Conservation (phyloP, 1,284 basidiomycete genomes). For the Blastosporella zonata region DNA sequence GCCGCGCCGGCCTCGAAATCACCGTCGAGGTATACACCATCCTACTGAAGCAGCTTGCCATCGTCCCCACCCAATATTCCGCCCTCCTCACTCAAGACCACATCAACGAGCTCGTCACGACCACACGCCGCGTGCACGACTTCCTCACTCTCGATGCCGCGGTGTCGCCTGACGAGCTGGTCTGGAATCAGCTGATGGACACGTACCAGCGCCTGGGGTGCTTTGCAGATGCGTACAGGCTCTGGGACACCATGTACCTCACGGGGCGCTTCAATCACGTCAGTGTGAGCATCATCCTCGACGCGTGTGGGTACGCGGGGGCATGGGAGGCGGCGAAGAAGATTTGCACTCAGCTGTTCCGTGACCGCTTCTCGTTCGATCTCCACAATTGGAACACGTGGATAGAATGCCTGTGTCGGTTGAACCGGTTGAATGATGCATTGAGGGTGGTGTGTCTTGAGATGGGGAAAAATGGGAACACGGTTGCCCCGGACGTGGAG, state of each 20-base stretch:
- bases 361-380: conserved; percentile 52
- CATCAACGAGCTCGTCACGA: conserved; percentile 37
- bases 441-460: conserved; percentile 60
- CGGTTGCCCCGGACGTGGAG: conserved; percentile 44
- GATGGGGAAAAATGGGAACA: conserved; percentile 51
- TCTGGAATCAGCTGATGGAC: conserved; percentile 91
- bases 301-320: conserved; percentile 72
- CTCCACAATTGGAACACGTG: conserved; percentile 74
- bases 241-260: conserved; percentile 80
- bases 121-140: conserved; percentile 73
- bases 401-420: conserved; percentile 85
- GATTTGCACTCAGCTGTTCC: conserved; percentile 51
- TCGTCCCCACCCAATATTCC: conserved; percentile 36
- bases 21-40: conserved; percentile 68
- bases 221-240: conserved; percentile 66
- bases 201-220: conserved; percentile 79
- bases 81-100: conserved; percentile 22
- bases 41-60: conserved; percentile 57
- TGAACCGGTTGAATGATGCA: conserved; percentile 68
- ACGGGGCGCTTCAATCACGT: conserved; percentile 56
- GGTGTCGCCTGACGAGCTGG: conserved; percentile 67
- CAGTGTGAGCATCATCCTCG: conserved; percentile 80
- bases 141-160: conserved; percentile 75
- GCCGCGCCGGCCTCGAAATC: conserved; percentile 55
- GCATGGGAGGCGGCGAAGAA: conserved; percentile 48